A percentile compares a stretch with the other conserved stretches of the same genome.
These are phyloP conservation scores for Smallanthus sonchifolius DNA, from an alignment of 129 eudicot genomes.

Conservation along the genomic window DNA sequence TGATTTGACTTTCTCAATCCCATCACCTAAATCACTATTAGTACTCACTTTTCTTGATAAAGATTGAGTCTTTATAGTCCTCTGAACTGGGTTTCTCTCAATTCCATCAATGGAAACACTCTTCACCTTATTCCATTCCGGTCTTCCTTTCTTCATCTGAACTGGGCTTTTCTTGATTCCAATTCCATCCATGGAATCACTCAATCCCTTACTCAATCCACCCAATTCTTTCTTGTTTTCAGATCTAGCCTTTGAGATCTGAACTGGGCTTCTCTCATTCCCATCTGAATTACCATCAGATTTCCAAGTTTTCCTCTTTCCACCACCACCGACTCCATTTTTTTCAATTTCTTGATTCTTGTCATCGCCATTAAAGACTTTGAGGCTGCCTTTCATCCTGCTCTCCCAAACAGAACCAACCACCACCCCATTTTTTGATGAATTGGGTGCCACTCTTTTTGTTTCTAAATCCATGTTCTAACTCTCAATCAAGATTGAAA, in stretches of 20 bases:
- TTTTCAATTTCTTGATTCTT: conserved; percentile 16
- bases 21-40: conserved; percentile 13
- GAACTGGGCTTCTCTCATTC: conserved; percentile 37
- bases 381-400: conserved; percentile 72
- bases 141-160: conserved; percentile 42
- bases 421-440: conserved; percentile 42
- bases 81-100: conserved; percentile 34
- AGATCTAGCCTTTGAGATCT: conserved; percentile 55
- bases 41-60: conserved; percentile 30
- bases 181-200: conserved; percentile 42
- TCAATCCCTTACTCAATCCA: conserved; percentile 40
- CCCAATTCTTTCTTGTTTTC: conserved; percentile 42
- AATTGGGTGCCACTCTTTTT: conserved; percentile 32
- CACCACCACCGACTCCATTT: conserved; percentile 32
- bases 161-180: conserved; percentile 43
- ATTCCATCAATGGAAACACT: conserved; percentile 31
- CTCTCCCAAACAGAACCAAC: conserved; percentile 81
- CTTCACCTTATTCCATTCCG: conserved; percentile 23
- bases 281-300: conserved; percentile 53
- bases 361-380: conserved; percentile 47
- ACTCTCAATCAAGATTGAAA: conserved; percentile 14
- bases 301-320: conserved; percentile 83
- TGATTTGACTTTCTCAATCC: conserved; percentile 23
- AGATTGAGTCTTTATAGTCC: conserved; percentile 21
- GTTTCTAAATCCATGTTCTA: conserved; percentile 44